Evolutionary conservation across 306 rosid genomes (phyloP), one percentile per base, ranked within the genome.

Genomic region (Fagus sylvatica): DNA sequence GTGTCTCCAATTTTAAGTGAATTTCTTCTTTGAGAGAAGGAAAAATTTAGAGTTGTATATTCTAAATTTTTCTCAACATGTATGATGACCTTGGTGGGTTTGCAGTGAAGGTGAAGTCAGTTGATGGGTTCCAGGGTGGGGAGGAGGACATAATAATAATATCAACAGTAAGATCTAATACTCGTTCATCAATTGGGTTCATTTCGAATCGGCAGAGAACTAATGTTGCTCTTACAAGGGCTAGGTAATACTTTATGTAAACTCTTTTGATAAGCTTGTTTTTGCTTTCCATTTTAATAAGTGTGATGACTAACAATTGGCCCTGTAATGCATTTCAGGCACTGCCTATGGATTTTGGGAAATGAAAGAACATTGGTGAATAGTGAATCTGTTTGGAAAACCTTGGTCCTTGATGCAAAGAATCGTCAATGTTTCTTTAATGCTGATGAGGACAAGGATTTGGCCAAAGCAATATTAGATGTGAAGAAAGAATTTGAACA

Each of bases 181-280:
- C 73, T 2, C 60, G 60, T 37, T 53, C 71, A 10, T 86, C 93
- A 4, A 76, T 91, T 53, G 78, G 33, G 30, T 93, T 93, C 60
- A 75, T 91, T 37, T 89, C 97, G 5, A 76, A 62, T 68, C 83
- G 59, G 48, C 89, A 85, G 61, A 89, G 98, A 82, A 76, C 82
- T 28, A 93, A 91, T 89, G 97, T 93, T 79, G 87, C 97, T 79
- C 90, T 93, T 59, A 93, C 98, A 13, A 88, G 96, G 80, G 98
- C 98, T 1, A 84, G 98, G 98, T 93, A 84, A 43, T 71, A 13
- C 10, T 30, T 72, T 39, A 40, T 48, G 36, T 41, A 2, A 41
- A 22, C 10, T 61, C 55, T 55, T 64, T 36, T 15, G 3, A 39
- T 49, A 59, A 40, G 42, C 72, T 57, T 76, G 32, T 57, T 53